A percentile compares a stretch with the other conserved stretches of the same genome.
phyloP scores from a whole-genome alignment of 441 rosid species.

The Corymbia citriodora region DNA sequence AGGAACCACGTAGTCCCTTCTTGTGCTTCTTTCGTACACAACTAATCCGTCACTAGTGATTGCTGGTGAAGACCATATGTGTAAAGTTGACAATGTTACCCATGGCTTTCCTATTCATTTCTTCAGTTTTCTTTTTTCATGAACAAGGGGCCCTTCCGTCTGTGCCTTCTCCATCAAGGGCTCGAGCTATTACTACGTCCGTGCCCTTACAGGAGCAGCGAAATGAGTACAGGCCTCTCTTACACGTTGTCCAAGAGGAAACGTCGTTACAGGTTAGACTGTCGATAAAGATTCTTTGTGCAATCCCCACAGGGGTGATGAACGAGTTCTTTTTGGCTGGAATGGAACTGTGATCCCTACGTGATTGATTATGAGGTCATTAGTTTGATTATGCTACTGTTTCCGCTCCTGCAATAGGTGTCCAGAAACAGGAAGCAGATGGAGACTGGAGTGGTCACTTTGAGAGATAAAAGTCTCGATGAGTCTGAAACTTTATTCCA shows the following conservation, averaged over 20 bases:
- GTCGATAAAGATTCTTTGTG: background rate
- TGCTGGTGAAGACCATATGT: background rate
- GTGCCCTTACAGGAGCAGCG: constrained; percentile 74
- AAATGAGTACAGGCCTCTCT: constrained; percentile 45
- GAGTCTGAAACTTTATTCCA: constrained; percentile 19
- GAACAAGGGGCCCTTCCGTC: constrained; percentile 55
- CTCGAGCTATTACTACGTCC: constrained; percentile 66
- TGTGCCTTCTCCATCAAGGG: constrained; percentile 36
- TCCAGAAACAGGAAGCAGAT: constrained; percentile 32
- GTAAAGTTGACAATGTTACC: background rate
- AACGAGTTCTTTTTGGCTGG: background rate
- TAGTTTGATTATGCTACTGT: background rate
- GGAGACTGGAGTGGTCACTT: constrained; percentile 20
- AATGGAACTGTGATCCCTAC: background rate
- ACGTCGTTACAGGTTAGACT: constrained; percentile 44
- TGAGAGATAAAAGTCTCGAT: constrained; percentile 21
- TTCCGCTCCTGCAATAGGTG: constrained; percentile 21
- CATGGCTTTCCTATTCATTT: background rate
- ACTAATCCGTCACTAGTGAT: background rate
- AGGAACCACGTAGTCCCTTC: background rate
- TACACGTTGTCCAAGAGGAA: constrained; percentile 46
- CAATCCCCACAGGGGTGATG: background rate
- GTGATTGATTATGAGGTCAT: background rate
- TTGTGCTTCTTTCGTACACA: background rate
- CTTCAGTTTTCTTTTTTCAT: constrained; percentile 43